Evolutionary conservation across 192 early-diverging fungal genomes (phyloP).

Genomic region (Diversispora epigaea): DNA sequence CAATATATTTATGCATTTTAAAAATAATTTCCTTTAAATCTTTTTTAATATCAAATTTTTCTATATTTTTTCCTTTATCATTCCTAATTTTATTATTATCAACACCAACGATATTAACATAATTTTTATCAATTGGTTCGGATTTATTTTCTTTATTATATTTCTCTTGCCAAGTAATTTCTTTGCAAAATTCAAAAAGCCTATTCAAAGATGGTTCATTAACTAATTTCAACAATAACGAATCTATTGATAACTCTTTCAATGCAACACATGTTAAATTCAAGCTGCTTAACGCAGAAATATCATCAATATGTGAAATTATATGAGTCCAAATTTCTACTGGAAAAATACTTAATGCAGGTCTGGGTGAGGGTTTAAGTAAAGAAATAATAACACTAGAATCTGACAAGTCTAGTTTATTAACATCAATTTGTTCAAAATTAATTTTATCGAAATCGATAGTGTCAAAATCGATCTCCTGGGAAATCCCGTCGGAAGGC

Average conservation of each 20-base stretch:
- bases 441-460: neutral
- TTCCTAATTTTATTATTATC: too few relatives aligned
- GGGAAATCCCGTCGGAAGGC: too few relatives aligned
- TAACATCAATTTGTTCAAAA: neutral
- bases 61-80: neutral
- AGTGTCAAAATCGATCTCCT: too few relatives aligned
- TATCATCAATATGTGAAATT: neutral
- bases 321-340: conserved; percentile 29
- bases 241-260: neutral
- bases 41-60: neutral
- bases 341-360: conserved; percentile 19
- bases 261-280: neutral
- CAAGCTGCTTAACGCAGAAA: conserved; percentile 8
- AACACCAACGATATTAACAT: too few relatives aligned
- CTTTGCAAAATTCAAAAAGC: neutral
- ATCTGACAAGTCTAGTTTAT: conserved; percentile 11
- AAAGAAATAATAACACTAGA: neutral
- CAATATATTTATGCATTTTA: conserved; percentile 31
- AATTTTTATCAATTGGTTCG: too few relatives aligned
- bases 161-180: neutral
- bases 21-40: conserved; percentile 9
- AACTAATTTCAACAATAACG: conserved; percentile 2
- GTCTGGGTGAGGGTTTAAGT: neutral
- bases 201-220: neutral
- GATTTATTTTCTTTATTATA: too few relatives aligned